phyloP scores from a whole-genome alignment of 768 basidiomycete genomes.

The Lactarius trivialis region DNA sequence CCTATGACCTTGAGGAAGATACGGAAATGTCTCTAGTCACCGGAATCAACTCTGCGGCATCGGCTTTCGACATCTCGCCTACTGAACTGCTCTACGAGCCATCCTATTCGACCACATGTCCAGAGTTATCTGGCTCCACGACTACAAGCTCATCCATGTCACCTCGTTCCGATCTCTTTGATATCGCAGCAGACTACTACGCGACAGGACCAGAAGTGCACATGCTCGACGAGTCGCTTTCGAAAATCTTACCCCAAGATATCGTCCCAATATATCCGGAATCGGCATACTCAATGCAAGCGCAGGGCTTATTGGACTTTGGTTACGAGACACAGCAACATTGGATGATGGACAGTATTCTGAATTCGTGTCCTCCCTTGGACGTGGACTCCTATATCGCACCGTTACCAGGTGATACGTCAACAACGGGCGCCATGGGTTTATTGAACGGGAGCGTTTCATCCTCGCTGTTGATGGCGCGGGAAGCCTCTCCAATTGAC shows the following conservation, averaged over 20 bases:
- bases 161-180: conserved; percentile 22
- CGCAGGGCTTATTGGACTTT: conserved; percentile 16
- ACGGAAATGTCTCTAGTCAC: conserved; percentile 16
- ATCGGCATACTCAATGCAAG: conserved; percentile 5
- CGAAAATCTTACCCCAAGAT: conserved; percentile 20
- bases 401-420: conserved; percentile 6
- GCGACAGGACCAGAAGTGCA: conserved; percentile 14
- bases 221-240: conserved; percentile 20
- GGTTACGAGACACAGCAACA: conserved; percentile 16
- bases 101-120: conserved; percentile 9
- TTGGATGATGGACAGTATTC: conserved; percentile 9
- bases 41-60: conserved; percentile 1
- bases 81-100: conserved; percentile 11
- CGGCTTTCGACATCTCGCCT: conserved; percentile 19
- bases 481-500: conserved; percentile 13
- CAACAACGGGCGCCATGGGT: conserved; percentile 1
- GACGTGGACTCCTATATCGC: conserved; percentile 14
- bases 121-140: conserved; percentile 18
- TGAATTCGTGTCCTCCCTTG: conserved; percentile 15
- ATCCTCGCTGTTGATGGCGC: conserved; percentile 9
- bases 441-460: not conserved
- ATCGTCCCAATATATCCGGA: conserved; percentile 17
- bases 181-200: conserved; percentile 19
- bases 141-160: conserved; percentile 22
- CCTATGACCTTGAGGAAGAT: conserved; percentile 6